Conservation (phyloP, 2,329 filamentous ascomycete species). For the Penicillium hesseltinei region DNA sequence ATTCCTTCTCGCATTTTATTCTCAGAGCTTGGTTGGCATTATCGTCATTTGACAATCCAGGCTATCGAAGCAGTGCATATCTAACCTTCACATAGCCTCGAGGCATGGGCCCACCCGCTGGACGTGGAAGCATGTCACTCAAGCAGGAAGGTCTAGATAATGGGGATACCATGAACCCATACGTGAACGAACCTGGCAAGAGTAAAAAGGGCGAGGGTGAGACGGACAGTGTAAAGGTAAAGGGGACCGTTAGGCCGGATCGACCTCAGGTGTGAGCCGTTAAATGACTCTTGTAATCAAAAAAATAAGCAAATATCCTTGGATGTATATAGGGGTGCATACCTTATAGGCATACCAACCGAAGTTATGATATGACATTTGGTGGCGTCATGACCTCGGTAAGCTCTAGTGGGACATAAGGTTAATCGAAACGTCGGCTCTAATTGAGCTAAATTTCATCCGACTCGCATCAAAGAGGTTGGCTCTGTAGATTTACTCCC, state of each 20-base stretch:
- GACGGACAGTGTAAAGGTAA: slow-evolving; percentile 55
- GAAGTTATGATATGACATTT: background rate
- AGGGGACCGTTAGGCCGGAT: slow-evolving; percentile 47
- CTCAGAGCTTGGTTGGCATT: background rate
- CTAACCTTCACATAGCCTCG: slow-evolving; percentile 7
- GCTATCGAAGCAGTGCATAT: no score
- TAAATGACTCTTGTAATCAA: background rate
- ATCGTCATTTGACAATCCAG: background rate
- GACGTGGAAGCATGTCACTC: slow-evolving; percentile 38
- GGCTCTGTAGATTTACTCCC: no score
- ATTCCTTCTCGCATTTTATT: background rate
- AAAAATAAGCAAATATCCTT: background rate
- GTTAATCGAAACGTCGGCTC: background rate
- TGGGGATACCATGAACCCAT: slow-evolving; percentile 52
- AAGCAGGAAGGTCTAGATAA: slow-evolving; percentile 56
- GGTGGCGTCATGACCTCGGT: no score
- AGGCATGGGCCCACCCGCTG: slow-evolving; percentile 6
- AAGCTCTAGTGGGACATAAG: no score
- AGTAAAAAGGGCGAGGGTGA: slow-evolving; percentile 57
- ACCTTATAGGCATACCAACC: background rate
- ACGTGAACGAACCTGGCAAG: slow-evolving; percentile 46
- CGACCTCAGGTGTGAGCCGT: slow-evolving; percentile 19
- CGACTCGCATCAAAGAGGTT: no score
- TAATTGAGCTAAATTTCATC: background rate
- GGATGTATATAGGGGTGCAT: background rate